Evolutionary conservation across 2,329 filamentous ascomycete species (phyloP).

Genomic region (Ophiostoma sp.): DNA sequence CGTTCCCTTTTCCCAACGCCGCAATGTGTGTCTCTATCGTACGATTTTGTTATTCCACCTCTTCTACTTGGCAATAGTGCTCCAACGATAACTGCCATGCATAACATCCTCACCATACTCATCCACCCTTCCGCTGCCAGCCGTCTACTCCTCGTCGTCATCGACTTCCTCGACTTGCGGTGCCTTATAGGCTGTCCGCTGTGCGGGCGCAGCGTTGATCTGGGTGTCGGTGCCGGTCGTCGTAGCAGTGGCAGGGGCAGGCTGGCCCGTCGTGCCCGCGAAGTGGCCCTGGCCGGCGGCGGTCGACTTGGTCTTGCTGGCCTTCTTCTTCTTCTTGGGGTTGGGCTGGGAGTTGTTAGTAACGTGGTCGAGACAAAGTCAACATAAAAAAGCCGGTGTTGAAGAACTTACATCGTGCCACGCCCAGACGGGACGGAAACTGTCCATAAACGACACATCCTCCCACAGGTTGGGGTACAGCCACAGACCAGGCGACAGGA

Average conservation of each 20-base stretch:
- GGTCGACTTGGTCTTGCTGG: conserved; percentile 42
- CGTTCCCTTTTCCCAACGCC: conserved; percentile 7
- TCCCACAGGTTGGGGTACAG: conserved; percentile 97
- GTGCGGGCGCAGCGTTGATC: conserved; percentile 46
- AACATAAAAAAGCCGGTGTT: neutral
- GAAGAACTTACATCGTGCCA: conserved; percentile 82
- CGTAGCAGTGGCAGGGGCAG: conserved; percentile 53
- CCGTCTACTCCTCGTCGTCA: conserved; percentile 34
- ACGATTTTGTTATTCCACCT: neutral
- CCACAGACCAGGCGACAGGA: conserved; percentile 86
- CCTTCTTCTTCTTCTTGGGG: conserved; percentile 61
- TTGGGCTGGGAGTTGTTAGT: conserved; percentile 34
- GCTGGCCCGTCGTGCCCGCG: conserved; percentile 54
- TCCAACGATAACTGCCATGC: neutral
- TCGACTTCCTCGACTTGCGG: conserved; percentile 42
- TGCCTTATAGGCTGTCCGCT: conserved; percentile 47
- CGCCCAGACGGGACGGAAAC: conserved; percentile 92
- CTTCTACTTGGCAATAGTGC: neutral
- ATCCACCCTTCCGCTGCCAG: neutral
- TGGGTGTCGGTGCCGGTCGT: conserved; percentile 60
- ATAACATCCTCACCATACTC: too few species aligned
- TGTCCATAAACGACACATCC: conserved; percentile 97
- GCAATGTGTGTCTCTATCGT: neutral
- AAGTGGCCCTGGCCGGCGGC: conserved; percentile 46
- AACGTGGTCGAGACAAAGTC: conserved; percentile 10